Base-by-base conservation (phyloP, 2,329 filamentous ascomycete species). In the Verticillium nonalfalfae region DNA sequence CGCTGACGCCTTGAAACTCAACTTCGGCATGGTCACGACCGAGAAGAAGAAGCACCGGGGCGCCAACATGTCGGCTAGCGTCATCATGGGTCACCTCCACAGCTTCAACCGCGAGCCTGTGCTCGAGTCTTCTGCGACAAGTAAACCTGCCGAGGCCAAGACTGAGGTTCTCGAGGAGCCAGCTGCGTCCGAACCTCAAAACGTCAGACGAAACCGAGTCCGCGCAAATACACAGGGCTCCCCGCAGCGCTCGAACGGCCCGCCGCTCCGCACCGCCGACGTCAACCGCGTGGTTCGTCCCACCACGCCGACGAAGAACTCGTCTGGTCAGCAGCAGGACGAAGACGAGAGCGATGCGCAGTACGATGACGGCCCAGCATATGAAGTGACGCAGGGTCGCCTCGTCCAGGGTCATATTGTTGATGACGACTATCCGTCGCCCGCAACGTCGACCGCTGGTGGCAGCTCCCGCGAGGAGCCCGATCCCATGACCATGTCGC, bases 21-120 rank as follows among this genome's bases (percentile, higher is more conserved):
- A 96, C 79, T 99, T 99, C 68, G 95, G 95, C 67, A 93, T 99
- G 72, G 93, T 99, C 60, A 96, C 91, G 2, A 96, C 92, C 7
- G 92, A 96, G 68, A 83, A 86, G 68, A 87, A 86, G 70, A 83
- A 86, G 68, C 87, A 86, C 70, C 81, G 90, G 59, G 79, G 82
- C 40, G 73, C 76, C 66, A 88, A 83, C 70, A 89, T 93, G 86
- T 85, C 86, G 57, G 88, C 89, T 63, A 97, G 92, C 73, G 88
- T 91, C 76, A 89, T 96, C 66, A 85, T 90, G 76, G 82, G 78
- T 60, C 86, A 88, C 66, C 81, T 90, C 15, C 88, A 90, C 71
- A 83, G 81, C 2, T 78, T 83, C 10, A 80, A 85, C 58, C 78
- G 78, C 56, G 76, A 79, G 50, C 72, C 75, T 18, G 70, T 75